Percentiles rank a stretch among this genome's conserved stretches.
phyloP scores from a whole-genome alignment of 2,329 filamentous ascomycete genomes.

The Dothiorella sarmentorum region DNA sequence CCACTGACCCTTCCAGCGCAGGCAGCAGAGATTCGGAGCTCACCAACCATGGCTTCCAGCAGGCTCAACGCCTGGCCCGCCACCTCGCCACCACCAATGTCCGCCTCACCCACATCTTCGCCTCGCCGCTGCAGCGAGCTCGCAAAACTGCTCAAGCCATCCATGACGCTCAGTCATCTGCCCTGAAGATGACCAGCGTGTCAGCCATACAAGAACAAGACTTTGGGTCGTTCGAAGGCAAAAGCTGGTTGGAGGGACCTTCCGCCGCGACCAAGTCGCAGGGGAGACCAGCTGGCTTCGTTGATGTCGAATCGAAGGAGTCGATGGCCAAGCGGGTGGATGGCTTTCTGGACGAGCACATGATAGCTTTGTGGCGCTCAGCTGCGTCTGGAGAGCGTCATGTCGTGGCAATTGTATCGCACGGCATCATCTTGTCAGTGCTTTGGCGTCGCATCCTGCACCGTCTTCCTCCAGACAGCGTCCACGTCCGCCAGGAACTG shows the following conservation, averaged over 20 bases:
- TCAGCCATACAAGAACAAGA: conserved; percentile 64
- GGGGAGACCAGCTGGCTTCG: conserved; percentile 35
- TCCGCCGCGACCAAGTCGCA: conserved; percentile 34
- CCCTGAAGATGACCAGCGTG: not conserved
- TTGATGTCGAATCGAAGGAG: conserved; percentile 64
- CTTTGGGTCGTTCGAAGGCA: conserved; percentile 69
- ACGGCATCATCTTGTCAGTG: conserved; percentile 74
- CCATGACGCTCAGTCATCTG: conserved; percentile 49
- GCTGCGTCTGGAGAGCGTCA: conserved; percentile 25
- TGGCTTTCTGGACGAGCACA: conserved; percentile 61
- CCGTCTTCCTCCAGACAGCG: conserved; percentile 49
- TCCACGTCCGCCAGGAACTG: conserved; percentile 45
- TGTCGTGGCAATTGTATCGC: conserved; percentile 68
- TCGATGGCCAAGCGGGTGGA: conserved; percentile 64
- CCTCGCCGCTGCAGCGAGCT: conserved; percentile 75
- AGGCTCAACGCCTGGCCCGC: conserved; percentile 67
- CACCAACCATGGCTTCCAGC: conserved; percentile 77
- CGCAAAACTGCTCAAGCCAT: conserved; percentile 67
- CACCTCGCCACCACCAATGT: conserved; percentile 64
- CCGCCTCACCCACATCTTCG: conserved; percentile 67
- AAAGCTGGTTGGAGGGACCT: conserved; percentile 49
- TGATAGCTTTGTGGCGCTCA: conserved; percentile 38
- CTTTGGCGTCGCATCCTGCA: conserved; percentile 62
- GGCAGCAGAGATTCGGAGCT: conserved; percentile 76
- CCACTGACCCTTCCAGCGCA: conserved; percentile 54